Percentiles rank a stretch among this genome's conserved stretches.
These are phyloP conservation scores for Blepharisma undulans DNA, from an alignment of 169 alveolate species.

Conservation along the genomic window DNA sequence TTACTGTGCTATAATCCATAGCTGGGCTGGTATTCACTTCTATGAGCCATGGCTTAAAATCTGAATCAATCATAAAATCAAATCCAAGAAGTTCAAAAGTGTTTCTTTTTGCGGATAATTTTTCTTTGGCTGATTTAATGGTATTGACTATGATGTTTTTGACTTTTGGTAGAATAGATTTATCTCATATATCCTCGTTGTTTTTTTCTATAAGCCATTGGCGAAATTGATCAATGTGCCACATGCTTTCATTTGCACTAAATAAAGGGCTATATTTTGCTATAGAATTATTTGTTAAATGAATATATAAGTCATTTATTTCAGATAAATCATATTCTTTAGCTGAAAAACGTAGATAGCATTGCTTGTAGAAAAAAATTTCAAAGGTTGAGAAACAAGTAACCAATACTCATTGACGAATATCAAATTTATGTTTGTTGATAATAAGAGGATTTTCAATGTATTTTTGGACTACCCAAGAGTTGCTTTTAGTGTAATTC, in stretches of 20 bases:
- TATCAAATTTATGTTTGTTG: slow-evolving; percentile 83
- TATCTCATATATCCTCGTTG: slow-evolving; percentile 71
- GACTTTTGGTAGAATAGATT: slow-evolving; percentile 62
- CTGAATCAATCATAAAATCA: slow-evolving; percentile 89
- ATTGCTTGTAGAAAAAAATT: slow-evolving; percentile 79
- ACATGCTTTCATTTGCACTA: slow-evolving; percentile 14
- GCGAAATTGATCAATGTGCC: slow-evolving; percentile 29
- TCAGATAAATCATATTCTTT: slow-evolving; percentile 64
- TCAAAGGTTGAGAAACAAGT: slow-evolving; percentile 78
- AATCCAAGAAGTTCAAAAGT: slow-evolving; percentile 84
- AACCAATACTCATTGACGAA: slow-evolving; percentile 88
- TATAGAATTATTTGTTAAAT: slow-evolving; percentile 83
- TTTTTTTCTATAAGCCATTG: background rate
- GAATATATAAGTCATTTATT: slow-evolving; percentile 74
- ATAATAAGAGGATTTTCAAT: slow-evolving; percentile 86
- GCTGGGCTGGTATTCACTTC: slow-evolving; percentile 90
- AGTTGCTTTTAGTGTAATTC: slow-evolving; percentile 21
- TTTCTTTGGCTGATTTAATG: slow-evolving; percentile 75
- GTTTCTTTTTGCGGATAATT: slow-evolving; percentile 63
- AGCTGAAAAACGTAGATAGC: slow-evolving; percentile 82
- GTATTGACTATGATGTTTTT: slow-evolving; percentile 68
- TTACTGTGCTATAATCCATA: slow-evolving; percentile 81
- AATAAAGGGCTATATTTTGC: slow-evolving; percentile 57
- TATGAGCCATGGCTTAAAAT: slow-evolving; percentile 82
- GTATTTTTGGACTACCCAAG: slow-evolving; percentile 80